Evolutionary conservation across 352 stramenopile genomes (phyloP), one percentile per base, ranked within the genome.

Genomic region (Phytophthora chlamydospora): DNA sequence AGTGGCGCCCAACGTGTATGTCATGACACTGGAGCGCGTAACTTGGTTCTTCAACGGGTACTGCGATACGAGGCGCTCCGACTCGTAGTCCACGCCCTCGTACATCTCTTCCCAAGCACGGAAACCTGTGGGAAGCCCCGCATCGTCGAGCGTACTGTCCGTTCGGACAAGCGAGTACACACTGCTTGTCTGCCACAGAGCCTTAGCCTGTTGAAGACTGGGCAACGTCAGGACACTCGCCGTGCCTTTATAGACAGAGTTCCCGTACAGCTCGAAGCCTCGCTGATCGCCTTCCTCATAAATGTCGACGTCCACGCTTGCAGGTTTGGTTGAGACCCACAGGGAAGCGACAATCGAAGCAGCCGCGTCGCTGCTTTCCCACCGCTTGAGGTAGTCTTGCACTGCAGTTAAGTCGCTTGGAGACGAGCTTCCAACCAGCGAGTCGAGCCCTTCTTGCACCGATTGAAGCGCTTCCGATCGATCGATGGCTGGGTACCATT

Each of bases 101-200:
- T 87, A 86, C 12, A 91, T 66, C 31, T 86, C 77, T 61, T 74
- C 65, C 81, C 81, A 91, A 0, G 79, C 81, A 14, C 53, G 51
- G 39, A 89, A 91, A 1, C 79, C 81, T 8, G 70, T 67, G 0
- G 77, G 79, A 7, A 91, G 56, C 14, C 63, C 66, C 13, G 31
- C 57, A 16, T 50, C 51, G n/a, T 67, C 58, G 13, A 27, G 32
- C 6, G 16, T 40, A 12, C 16, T 46, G 19, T 68, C 44, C 3
- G 21, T 71, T 27, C 54, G 60, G 14, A 80, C 41, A 27, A 91
- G 73, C 2, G 81, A 89, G 56, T 76, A 89, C 1, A 50, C 41
- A 19, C 75, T 87, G 0, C 54, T 32, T 0, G 52, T 16, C 43
- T 73, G 39, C 79, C 79, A 89, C 19, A 91, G 29, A 19, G 52